Conservation (phyloP, 2,329 filamentous ascomycete genomes). For the Microcyclosporella mali region DNA sequence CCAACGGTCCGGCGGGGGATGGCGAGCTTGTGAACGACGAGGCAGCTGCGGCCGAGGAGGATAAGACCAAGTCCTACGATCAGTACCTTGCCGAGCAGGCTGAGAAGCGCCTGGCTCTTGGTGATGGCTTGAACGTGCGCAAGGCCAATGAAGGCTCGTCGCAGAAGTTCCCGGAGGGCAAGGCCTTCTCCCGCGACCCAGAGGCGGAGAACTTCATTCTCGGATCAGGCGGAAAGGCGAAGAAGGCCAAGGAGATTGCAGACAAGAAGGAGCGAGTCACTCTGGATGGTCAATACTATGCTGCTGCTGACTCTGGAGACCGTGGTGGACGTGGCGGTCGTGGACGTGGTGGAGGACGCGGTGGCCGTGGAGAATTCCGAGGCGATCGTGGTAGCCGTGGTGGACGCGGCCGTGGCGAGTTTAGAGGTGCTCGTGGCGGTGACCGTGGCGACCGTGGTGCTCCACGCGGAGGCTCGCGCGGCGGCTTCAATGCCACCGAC, state of each 20-base stretch:
- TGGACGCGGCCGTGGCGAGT: constrained; percentile 32
- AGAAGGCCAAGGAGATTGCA: constrained; percentile 77
- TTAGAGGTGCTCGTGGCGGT: constrained; percentile 28
- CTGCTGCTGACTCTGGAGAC: constrained; percentile 51
- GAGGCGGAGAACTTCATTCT: constrained; percentile 70
- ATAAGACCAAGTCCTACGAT: constrained; percentile 83
- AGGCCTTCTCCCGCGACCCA: constrained; percentile 51
- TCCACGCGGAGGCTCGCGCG: constrained; percentile 18
- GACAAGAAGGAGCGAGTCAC: constrained; percentile 76
- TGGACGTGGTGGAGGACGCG: constrained; percentile 41
- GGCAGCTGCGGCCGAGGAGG: constrained; percentile 44
- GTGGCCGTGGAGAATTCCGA: constrained; percentile 37
- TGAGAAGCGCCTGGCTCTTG: constrained; percentile 69
- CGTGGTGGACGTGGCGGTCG: constrained; percentile 51
- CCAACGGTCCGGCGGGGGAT: constrained; percentile 40
- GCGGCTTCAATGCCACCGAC: constrained; percentile 29
- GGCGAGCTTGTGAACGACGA: constrained; percentile 22
- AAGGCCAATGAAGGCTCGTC: constrained; percentile 89
- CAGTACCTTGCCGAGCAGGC: constrained; percentile 76
- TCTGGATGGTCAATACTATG: constrained; percentile 66
- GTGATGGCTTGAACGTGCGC: constrained; percentile 65
- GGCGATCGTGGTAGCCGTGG: constrained; percentile 39
- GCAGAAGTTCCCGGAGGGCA: constrained; percentile 91
- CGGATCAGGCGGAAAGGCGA: constrained; percentile 67
- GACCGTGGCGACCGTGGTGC: constrained; percentile 26